A percentile compares a stretch with the other conserved stretches of the same genome.
Conservation (phyloP, 2,329 filamentous ascomycete genomes). For the Clonostachys byssicola region DNA sequence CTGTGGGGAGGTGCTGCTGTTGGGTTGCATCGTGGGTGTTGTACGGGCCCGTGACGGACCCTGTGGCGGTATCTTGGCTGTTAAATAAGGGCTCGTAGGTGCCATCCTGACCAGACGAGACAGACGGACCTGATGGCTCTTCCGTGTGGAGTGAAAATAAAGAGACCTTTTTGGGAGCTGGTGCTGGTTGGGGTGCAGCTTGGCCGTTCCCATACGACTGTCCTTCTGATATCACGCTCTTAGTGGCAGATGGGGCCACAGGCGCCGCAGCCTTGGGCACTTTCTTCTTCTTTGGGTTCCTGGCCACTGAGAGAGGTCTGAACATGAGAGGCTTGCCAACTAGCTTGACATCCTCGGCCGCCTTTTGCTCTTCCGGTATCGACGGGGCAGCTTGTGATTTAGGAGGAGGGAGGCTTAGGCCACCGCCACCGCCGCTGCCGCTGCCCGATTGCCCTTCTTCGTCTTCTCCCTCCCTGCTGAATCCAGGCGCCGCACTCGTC, state of each 20-base stretch:
- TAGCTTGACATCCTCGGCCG: constrained; percentile 61
- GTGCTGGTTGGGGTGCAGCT: constrained; percentile 9
- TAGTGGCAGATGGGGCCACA: background rate
- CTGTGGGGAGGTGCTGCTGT: background rate
- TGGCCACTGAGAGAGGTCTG: constrained; percentile 78
- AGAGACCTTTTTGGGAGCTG: constrained; percentile 52
- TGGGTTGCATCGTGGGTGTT: constrained; percentile 7
- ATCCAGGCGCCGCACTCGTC: constrained; percentile 79
- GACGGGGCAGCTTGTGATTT: constrained; percentile 36
- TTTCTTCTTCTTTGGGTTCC: constrained; percentile 69
- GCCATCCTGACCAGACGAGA: constrained; percentile 12
- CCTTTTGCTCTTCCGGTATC: constrained; percentile 51
- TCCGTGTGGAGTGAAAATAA: constrained; percentile 62
- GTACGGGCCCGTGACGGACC: constrained; percentile 13
- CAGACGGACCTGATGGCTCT: constrained; percentile 17
- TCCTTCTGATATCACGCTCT: constrained; percentile 1
- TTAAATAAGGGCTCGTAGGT: constrained; percentile 51
- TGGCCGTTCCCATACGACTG: constrained; percentile 1
- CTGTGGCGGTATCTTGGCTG: constrained; percentile 12
- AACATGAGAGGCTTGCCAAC: constrained; percentile 84
- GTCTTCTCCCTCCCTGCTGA: constrained; percentile 53
- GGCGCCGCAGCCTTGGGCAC: constrained; percentile 24
- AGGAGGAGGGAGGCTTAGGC: constrained; percentile 32
- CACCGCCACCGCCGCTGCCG: constrained; percentile 4
- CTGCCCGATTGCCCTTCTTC: constrained; percentile 11